Percentiles rank a stretch among this genome's conserved stretches.
Evolutionary conservation across 768 basidiomycete species (phyloP).

Genomic region (Suillus clintonianus): DNA sequence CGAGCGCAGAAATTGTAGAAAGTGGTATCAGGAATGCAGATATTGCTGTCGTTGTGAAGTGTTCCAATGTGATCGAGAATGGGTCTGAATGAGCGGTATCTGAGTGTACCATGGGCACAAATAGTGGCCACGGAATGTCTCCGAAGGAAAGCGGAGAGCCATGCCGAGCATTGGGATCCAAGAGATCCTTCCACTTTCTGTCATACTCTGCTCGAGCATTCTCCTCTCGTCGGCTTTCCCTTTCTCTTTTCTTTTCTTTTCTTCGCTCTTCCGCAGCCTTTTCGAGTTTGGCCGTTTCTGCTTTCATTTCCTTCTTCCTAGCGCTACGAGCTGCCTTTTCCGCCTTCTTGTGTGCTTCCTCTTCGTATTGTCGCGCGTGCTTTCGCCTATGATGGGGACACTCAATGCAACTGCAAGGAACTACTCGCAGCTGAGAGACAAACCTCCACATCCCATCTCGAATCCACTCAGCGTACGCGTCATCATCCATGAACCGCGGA

Average conservation of each 20-base stretch:
- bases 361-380: constrained; percentile 66
- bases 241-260: constrained; percentile 48
- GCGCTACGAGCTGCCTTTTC: constrained; percentile 53
- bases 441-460: constrained; percentile 84
- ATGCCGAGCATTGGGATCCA: constrained; percentile 32
- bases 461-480: constrained; percentile 88
- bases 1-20: background rate
- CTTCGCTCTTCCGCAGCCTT: constrained; percentile 55
- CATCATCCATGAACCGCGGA: constrained; percentile 68
- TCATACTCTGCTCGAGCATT: constrained; percentile 58
- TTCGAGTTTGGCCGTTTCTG: constrained; percentile 54
- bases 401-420: constrained; percentile 9
- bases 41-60: constrained; percentile 58
- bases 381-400: constrained; percentile 49
- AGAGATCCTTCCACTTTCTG: constrained; percentile 53
- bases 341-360: constrained; percentile 57
- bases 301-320: constrained; percentile 53
- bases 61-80: constrained; percentile 34
- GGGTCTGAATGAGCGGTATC: constrained; percentile 16
- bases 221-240: constrained; percentile 43
- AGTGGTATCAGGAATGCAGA: constrained; percentile 55
- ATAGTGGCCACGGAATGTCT: constrained; percentile 78
- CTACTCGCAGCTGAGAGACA: constrained; percentile 21
- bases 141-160: constrained; percentile 42
- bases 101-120: constrained; percentile 29